Evolutionary conservation across 2,329 filamentous ascomycete species (phyloP), one percentile per base, ranked within the genome.

Genomic region (Aspergillus udagawae): DNA sequence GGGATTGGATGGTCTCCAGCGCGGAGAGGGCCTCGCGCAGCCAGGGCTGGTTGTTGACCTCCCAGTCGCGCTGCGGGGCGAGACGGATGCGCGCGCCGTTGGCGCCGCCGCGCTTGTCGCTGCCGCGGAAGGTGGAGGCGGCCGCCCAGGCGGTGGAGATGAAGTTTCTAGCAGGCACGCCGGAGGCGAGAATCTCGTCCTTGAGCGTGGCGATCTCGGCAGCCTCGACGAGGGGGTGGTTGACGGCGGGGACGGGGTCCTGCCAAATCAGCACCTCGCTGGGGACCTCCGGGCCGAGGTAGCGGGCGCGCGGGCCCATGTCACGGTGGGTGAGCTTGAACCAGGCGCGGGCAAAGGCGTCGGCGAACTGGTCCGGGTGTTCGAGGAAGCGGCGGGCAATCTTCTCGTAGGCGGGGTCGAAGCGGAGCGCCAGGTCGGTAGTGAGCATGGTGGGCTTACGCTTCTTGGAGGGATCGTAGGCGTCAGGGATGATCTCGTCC

Each of bases 251-350:
- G 51, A 92, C 74, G 12, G 87, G 86, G 68, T 92, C 89, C 69
- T 92, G 87, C 89, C 89, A 92, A 66, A 85, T 68, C n/a, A 88
- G 79, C 12, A 80, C 78, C 79, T 92, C 87, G 53, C 80, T 77
- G 50, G 89, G 88, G 20, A 90, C 79, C 74, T 92, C 89, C 1
- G 89, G 89, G 29, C 89, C 89, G 49, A 91, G 68, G 80, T 89
- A 92, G 70, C 87, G 87, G 25, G 81, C 71, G 54, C 83, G 79
- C 47, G 89, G 89, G 17, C 89, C 89, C 77, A 92, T 83, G 72
- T 92, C 89, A 77, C 89, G 88, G 78, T 92, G 89, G 35, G 89
- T 80, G 45, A 92, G 83, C 84, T 92, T 92, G 83, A 90, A 92
- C 89, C 89, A 92, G 14, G 89, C 89, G 51, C 84, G 83, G 23